phyloP scores from a whole-genome alignment of 192 early-diverging fungal genomes.

The Backusella westeae region DNA sequence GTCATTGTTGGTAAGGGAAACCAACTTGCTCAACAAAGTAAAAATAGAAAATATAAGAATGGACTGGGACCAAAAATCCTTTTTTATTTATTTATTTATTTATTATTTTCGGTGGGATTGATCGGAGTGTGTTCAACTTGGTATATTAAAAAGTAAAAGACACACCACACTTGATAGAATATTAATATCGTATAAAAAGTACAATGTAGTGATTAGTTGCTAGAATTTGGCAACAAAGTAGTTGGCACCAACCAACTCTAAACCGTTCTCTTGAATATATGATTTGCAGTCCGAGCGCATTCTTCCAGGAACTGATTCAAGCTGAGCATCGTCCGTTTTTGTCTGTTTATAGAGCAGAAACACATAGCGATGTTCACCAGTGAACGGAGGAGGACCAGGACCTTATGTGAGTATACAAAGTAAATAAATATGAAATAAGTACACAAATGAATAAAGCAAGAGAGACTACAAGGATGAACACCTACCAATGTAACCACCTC shows the following conservation, averaged over 20 bases:
- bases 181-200: no score
- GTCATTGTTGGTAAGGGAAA: slow-evolving; percentile 11
- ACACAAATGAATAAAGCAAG: no score
- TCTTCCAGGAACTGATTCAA: not conserved
- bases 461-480: no score
- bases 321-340: slow-evolving; percentile 6
- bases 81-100: no score
- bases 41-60: not conserved
- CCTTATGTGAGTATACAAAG: not conserved
- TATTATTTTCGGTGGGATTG: no score
- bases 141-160: no score
- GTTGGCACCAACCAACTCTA: not conserved
- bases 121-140: no score
- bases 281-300: not conserved
- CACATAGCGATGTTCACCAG: slow-evolving; percentile 57
- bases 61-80: no score
- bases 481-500: slow-evolving; percentile 36
- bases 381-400: slow-evolving; percentile 49
- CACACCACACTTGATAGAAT: no score
- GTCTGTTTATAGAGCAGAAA: slow-evolving; percentile 57
- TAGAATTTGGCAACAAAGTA: not conserved
- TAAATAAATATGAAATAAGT: no score
- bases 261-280: not conserved
- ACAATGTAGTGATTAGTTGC: no score
- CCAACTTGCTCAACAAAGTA: not conserved